Percentiles rank a stretch among this genome's conserved stretches.
Evolutionary conservation across 2,329 filamentous ascomycete genomes (phyloP).

Genomic region (Neonectria punicea): DNA sequence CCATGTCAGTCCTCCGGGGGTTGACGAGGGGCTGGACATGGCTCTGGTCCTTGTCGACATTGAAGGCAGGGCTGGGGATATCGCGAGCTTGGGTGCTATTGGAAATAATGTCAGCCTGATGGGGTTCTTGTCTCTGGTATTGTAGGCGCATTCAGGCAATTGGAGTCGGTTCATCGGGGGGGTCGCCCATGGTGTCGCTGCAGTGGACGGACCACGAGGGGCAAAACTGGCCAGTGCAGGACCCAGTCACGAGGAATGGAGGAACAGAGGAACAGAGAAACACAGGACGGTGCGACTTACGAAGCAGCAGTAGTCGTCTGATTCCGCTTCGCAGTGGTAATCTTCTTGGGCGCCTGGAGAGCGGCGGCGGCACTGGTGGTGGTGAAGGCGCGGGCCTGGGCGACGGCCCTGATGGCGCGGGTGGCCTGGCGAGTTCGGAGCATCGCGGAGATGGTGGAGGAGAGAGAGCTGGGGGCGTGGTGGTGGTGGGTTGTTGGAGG

Average conservation of each 20-base stretch:
- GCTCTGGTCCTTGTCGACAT: slow-evolving; percentile 58
- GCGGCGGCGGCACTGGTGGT: slow-evolving; percentile 49
- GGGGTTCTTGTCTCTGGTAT: slow-evolving; percentile 21
- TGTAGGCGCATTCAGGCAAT: slow-evolving; percentile 9
- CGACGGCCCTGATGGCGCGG: slow-evolving; percentile 58
- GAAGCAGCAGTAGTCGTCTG: slow-evolving; percentile 59
- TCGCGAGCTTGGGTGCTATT: slow-evolving; percentile 60
- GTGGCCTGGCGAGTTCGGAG: slow-evolving; percentile 33
- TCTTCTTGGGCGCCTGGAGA: slow-evolving; percentile 53
- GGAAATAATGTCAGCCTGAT: slow-evolving; percentile 22
- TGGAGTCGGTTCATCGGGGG: slow-evolving; percentile 1
- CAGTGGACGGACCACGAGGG: slow-evolving; percentile 24
- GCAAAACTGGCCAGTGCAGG: slow-evolving; percentile 20
- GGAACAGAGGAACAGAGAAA: slow-evolving; percentile 20
- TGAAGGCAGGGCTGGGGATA: slow-evolving; percentile 72
- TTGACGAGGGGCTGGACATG: slow-evolving; percentile 78
- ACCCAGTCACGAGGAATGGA: neutral
- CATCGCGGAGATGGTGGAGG: slow-evolving; percentile 30
- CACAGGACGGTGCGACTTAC: slow-evolving; percentile 56
- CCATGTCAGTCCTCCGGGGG: slow-evolving; percentile 71
- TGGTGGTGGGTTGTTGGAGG: slow-evolving; percentile 12
- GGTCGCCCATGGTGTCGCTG: slow-evolving; percentile 1
- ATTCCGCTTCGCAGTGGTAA: slow-evolving; percentile 55
- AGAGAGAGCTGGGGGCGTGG: slow-evolving; percentile 22
- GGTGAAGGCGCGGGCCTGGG: slow-evolving; percentile 54